Evolutionary conservation across 768 basidiomycete species (phyloP).

Genomic region (Mrakia gelida): DNA sequence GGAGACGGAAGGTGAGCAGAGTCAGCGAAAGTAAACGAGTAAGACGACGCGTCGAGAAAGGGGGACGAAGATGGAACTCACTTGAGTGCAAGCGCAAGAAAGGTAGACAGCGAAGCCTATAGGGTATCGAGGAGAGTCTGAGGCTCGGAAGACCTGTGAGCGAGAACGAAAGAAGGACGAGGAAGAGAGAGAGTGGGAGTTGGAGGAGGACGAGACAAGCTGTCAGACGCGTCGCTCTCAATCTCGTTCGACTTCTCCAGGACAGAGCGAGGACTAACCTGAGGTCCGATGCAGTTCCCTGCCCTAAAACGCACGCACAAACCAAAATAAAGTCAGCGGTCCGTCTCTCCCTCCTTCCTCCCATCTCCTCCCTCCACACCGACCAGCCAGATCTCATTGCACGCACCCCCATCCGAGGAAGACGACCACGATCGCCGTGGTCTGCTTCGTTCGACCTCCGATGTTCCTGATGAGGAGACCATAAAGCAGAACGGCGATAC

Average conservation of each 20-base stretch:
- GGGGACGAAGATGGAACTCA: neutral
- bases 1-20: neutral
- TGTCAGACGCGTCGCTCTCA: no score
- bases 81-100: neutral
- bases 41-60: no score
- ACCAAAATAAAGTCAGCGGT: no score
- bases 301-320: slow-evolving; percentile 9
- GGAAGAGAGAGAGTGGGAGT: no score
- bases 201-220: no score
- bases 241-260: no score
- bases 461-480: slow-evolving; percentile 6
- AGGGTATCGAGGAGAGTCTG: slow-evolving; percentile 51
- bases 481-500: slow-evolving; percentile 11
- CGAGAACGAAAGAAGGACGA: no score
- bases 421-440: slow-evolving; percentile 51
- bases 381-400: no score
- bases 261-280: no score
- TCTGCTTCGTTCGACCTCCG: slow-evolving; percentile 53
- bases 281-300: slow-evolving; percentile 54
- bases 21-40: no score
- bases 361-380: no score
- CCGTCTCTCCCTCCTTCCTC: no score
- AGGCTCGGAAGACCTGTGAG: slow-evolving; percentile 44
- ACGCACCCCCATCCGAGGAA: slow-evolving; percentile 51
- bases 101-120: slow-evolving; percentile 45